A percentile compares a stretch with the other conserved stretches of the same genome.
phyloP scores from a whole-genome alignment of 2,329 filamentous ascomycete genomes.

The Pyricularia sp. region DNA sequence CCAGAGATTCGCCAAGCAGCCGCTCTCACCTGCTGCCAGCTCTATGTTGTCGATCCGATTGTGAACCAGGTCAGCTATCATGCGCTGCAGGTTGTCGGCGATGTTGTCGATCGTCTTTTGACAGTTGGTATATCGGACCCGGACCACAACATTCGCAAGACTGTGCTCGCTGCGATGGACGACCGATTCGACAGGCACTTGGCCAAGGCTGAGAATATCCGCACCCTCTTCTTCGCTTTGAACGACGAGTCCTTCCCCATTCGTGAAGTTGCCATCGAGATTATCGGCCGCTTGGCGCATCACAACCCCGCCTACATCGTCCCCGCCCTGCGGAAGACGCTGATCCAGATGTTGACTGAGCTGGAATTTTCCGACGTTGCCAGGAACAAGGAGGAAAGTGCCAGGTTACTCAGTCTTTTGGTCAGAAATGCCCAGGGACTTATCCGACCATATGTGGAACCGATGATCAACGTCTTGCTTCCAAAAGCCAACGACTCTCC shows the following conservation, averaged over 20 bases:
- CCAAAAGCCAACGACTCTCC: constrained; percentile 81
- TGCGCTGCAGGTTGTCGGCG: constrained; percentile 90
- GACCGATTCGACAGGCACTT: constrained; percentile 90
- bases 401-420: constrained; percentile 80
- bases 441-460: constrained; percentile 92
- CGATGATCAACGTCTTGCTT: constrained; percentile 87
- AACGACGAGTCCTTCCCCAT: constrained; percentile 93
- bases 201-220: constrained; percentile 94
- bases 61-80: constrained; percentile 97
- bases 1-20: constrained; percentile 87
- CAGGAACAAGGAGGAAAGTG: constrained; percentile 91
- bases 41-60: constrained; percentile 93
- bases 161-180: constrained; percentile 80
- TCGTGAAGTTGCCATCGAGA: constrained; percentile 86
- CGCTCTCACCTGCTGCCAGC: constrained; percentile 90
- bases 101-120: constrained; percentile 92
- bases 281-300: constrained; percentile 82
- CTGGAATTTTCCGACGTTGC: constrained; percentile 92
- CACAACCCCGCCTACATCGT: constrained; percentile 97
- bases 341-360: constrained; percentile 92
- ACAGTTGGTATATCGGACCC: constrained; percentile 90
- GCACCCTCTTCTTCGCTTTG: constrained; percentile 85
- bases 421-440: constrained; percentile 86
- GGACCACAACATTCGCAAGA: constrained; percentile 76
- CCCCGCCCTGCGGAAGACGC: constrained; percentile 81